phyloP scores from a whole-genome alignment of 768 basidiomycete species.

The Panus rudis region DNA sequence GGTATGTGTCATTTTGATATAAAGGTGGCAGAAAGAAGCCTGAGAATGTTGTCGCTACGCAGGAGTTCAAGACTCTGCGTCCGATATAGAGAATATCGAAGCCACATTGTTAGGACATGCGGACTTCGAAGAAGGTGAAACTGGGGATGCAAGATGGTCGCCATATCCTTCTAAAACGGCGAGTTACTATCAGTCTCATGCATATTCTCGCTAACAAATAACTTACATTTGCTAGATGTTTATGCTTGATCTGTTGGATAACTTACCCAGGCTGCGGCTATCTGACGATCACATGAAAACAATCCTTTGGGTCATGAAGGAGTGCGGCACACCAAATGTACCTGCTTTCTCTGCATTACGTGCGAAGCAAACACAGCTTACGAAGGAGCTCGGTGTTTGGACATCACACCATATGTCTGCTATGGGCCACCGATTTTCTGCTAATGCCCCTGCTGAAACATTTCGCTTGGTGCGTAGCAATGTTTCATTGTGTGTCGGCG shows the following conservation, averaged over 20 bases:
- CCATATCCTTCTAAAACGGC: constrained; percentile 9
- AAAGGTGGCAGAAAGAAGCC: no score
- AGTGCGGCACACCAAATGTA: constrained; percentile 24
- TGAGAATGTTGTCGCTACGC: no score
- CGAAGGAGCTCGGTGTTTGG: constrained; percentile 5
- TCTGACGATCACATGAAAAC: constrained; percentile 27
- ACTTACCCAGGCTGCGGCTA: constrained; percentile 25
- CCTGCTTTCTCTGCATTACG: constrained; percentile 23
- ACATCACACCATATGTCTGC: constrained; percentile 16
- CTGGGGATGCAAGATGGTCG: constrained; percentile 3
- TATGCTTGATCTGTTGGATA: constrained; percentile 27
- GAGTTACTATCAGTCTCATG: not conserved
- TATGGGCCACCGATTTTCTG: constrained; percentile 25
- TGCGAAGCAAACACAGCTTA: constrained; percentile 18
- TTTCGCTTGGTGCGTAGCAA: constrained; percentile 6
- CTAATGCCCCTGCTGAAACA: constrained; percentile 14
- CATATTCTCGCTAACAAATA: no score
- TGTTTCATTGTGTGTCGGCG: no score
- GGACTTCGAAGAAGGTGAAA: no score
- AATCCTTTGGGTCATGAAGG: constrained; percentile 27
- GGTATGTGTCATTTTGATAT: no score
- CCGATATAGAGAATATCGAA: no score
- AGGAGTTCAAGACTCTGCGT: no score
- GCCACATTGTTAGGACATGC: no score
- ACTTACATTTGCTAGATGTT: constrained; percentile 27